phyloP scores from a whole-genome alignment of 1,284 basidiomycete species.

The Megacollybia platyphylla region DNA sequence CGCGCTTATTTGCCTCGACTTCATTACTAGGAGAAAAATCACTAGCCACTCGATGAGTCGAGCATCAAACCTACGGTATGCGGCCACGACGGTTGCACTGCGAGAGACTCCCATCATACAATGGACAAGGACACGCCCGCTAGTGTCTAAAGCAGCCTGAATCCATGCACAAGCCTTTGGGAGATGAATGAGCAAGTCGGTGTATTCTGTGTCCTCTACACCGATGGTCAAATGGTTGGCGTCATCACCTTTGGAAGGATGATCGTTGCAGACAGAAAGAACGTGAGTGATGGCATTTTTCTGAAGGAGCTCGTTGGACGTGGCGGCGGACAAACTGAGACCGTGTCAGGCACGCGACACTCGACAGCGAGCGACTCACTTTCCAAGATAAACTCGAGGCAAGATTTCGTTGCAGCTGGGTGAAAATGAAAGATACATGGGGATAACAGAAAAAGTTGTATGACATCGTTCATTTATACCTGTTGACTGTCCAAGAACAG shows the following conservation, averaged over 20 bases:
- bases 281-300: background rate
- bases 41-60: conserved; percentile 2
- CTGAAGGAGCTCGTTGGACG: background rate
- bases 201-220: conserved; percentile 47
- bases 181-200: conserved; percentile 44
- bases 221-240: conserved; percentile 31
- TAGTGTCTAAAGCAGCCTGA: conserved; percentile 28
- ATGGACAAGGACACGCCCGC: conserved; percentile 57
- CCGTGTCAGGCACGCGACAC: too few relatives aligned
- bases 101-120: conserved; percentile 67
- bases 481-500: too few relatives aligned
- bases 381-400: background rate
- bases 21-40: conserved; percentile 34
- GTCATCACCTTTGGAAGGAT: conserved; percentile 21
- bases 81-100: conserved; percentile 54
- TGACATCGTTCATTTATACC: too few relatives aligned
- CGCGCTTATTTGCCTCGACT: conserved; percentile 25
- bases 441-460: too few relatives aligned
- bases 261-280: conserved; percentile 45
- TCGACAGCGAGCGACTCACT: background rate
- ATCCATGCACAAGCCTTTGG: conserved; percentile 43
- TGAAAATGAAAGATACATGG: too few relatives aligned
- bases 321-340: too few relatives aligned
- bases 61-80: conserved; percentile 33
- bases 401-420: background rate